phyloP scores from a whole-genome alignment of 176 grass and related monocot species.

The Carex littledalei region DNA sequence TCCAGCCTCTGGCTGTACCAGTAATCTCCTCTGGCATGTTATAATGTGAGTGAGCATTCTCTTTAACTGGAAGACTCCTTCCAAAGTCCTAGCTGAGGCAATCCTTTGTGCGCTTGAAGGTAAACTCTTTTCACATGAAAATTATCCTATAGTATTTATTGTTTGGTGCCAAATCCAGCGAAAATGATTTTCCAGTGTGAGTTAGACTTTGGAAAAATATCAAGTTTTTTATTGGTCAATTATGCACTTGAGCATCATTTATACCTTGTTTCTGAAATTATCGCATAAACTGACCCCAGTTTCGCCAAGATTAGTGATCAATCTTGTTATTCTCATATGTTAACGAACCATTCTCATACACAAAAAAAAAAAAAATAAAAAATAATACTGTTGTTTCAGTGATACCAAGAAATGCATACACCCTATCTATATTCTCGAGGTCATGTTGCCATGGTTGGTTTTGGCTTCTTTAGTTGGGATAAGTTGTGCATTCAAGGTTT shows the following conservation, averaged over 20 bases:
- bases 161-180: constrained; percentile 2
- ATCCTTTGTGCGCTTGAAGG: constrained; percentile 28
- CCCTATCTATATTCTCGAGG: not conserved
- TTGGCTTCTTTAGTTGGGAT: not conserved
- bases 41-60: too few relatives aligned
- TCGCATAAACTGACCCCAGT: not conserved
- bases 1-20: too few relatives aligned
- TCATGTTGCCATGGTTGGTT: not conserved
- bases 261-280: constrained; percentile 10
- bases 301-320: not conserved
- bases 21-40: too few relatives aligned
- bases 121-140: not conserved
- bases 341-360: not conserved
- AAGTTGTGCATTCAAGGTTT: not conserved
- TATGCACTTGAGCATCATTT: not conserved
- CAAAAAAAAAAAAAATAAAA: not conserved
- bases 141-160: not conserved
- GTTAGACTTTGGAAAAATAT: not conserved
- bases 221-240: not conserved
- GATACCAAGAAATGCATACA: not conserved
- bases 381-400: not conserved
- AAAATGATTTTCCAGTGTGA: not conserved
- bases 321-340: too few relatives aligned
- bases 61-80: constrained; percentile 29
- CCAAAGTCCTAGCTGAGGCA: constrained; percentile 19